phyloP scores from a whole-genome alignment of 2,329 filamentous ascomycete genomes.

The Sclerotinia minor region DNA sequence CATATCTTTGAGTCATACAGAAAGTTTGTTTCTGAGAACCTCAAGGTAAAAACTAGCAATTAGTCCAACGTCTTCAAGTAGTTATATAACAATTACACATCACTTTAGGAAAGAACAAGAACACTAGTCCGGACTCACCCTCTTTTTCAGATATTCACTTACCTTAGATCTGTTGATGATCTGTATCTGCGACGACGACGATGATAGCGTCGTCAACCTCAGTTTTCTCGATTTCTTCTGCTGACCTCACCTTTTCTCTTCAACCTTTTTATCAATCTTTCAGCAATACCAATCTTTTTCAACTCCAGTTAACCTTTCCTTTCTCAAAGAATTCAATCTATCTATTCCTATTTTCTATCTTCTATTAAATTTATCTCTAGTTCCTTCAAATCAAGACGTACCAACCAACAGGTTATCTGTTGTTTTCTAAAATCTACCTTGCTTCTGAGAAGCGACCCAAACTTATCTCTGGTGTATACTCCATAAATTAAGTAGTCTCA shows the following conservation, averaged over 20 bases:
- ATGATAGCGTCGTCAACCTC: slow-evolving; percentile 6
- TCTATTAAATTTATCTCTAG: neutral
- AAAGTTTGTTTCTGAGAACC: neutral
- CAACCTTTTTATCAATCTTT: neutral
- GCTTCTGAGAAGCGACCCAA: neutral
- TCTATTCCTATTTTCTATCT: neutral
- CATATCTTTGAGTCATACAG: neutral
- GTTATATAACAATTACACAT: neutral
- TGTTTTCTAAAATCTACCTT: neutral
- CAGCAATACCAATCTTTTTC: neutral
- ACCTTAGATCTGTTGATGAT: neutral
- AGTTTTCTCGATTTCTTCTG: slow-evolving; percentile 1
- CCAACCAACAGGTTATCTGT: slow-evolving; percentile 1
- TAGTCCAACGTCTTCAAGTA: neutral
- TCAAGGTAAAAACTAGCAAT: slow-evolving; percentile 10
- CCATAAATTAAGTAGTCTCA: neutral
- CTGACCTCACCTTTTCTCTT: slow-evolving; percentile 9
- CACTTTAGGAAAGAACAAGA: slow-evolving; percentile 10
- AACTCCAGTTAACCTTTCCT: neutral
- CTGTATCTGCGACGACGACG: slow-evolving; percentile 1
- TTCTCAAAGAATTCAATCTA: neutral
- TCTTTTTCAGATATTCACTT: neutral
- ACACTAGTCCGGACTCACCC: neutral
- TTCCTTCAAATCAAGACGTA: neutral
- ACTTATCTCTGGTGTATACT: neutral